Evolutionary conservation across 306 rosid genomes (phyloP).

Genomic region (Vigna hirtella): DNA sequence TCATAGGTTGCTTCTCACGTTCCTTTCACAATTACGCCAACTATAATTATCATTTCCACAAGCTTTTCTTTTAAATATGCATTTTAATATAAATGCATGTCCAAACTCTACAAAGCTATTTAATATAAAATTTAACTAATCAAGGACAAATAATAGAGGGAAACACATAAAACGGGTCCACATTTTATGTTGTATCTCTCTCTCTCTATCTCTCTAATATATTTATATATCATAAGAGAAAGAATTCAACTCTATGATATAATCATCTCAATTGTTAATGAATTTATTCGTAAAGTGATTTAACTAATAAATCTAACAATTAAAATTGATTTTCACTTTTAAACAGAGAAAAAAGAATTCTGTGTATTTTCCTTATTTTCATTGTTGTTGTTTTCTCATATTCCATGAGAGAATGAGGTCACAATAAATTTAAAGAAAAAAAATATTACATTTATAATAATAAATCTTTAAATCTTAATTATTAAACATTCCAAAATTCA

Average conservation of each 20-base stretch:
- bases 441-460: too few species aligned
- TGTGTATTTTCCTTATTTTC: background rate
- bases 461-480: too few species aligned
- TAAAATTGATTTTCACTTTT: background rate
- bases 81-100: background rate
- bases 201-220: too few species aligned
- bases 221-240: too few species aligned
- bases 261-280: background rate
- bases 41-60: slow-evolving; percentile 35
- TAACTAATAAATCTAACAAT: too few species aligned
- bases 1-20: slow-evolving; percentile 23
- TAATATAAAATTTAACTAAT: background rate
- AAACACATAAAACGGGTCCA: background rate
- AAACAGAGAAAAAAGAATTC: background rate
- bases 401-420: too few species aligned
- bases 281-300: too few species aligned
- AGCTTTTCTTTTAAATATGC: slow-evolving; percentile 2
- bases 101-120: background rate
- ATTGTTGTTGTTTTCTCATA: too few species aligned
- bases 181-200: too few species aligned
- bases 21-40: slow-evolving; percentile 33
- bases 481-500: too few species aligned
- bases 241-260: background rate
- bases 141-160: slow-evolving; percentile 22
- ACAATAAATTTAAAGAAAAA: too few species aligned